Base-by-base conservation (phyloP, 2,329 filamentous ascomycete species). In the Microdochium trichocladiopsis region DNA sequence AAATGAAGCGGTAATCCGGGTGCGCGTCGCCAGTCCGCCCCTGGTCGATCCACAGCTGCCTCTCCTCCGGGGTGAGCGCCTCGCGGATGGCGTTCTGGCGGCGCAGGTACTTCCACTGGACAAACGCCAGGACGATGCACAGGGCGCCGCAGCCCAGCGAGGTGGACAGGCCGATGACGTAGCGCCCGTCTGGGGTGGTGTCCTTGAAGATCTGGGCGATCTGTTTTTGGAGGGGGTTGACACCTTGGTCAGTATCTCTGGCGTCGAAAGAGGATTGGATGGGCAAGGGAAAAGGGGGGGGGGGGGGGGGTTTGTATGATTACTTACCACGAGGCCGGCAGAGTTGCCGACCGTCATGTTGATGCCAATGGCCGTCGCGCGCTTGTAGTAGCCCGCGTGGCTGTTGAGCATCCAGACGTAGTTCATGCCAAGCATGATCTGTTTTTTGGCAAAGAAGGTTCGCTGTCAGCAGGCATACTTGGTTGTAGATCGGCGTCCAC, bases 341-440 rank as follows among this genome's bases (percentile, higher is more conserved):
- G 43, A 43, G 47, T 52, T 52, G 16, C 51, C 51, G 14, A 52
- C 25, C 16, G 51, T 52, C 51, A 52, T 52, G 18, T 52, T 52
- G 25, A 52, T 37, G 14, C 51, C 51, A 22, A 52, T 52, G 14
- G 51, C 51, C 6, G 51, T 52, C 8, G 51, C 51, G 14, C 51
- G 24, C 18, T 52, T 52, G 22, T 49, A 49, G 23, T 52, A 52
- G 10, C 51, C 51, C 10, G 51, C 51, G 23, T 52, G 51, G 24
- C 43, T 48, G 33, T 48, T 48, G 25, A 52, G 25, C 51, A 52
- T 52, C 51, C 51, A 52, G 8, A 52, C 51, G 22, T 52, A 52
- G 24, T 52, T 52, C 11, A 49, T 28, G n/a, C 51, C 51, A 2
- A 52, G 47, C 51, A 52, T 52, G 25, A 50, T 28, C 49, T 14